These are phyloP conservation scores for Aspergillus cejpii DNA, from an alignment of 2,329 filamentous ascomycete genomes.

Conservation along the genomic window DNA sequence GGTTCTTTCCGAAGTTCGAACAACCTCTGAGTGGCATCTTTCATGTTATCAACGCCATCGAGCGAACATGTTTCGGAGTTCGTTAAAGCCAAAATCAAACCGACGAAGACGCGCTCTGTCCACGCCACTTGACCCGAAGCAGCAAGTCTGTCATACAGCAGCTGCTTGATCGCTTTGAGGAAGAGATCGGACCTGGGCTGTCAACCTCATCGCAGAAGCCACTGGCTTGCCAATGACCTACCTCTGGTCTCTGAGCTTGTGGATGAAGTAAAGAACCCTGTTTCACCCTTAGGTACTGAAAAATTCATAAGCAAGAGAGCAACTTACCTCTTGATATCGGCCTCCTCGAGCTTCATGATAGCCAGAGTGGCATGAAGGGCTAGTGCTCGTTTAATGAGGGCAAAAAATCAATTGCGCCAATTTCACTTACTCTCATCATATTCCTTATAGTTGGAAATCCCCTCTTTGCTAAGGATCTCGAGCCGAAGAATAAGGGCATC, in stretches of 20 bases:
- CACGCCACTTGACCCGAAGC: constrained; percentile 48
- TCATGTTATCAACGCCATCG: constrained; percentile 30
- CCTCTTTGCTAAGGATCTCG: constrained; percentile 51
- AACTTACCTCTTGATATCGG: constrained; percentile 54
- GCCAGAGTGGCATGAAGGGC: constrained; percentile 58
- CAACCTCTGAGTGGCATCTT: constrained; percentile 27
- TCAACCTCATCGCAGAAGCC: constrained; percentile 4
- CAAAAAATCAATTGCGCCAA: too few species aligned
- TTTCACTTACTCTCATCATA: constrained; percentile 40
- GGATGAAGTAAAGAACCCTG: constrained; percentile 59
- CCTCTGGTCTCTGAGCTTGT: constrained; percentile 54
- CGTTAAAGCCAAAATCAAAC: constrained; percentile 60
- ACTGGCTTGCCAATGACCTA: constrained; percentile 21
- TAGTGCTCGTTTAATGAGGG: constrained; percentile 1
- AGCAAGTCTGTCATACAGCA: constrained; percentile 56
- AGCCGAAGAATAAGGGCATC: constrained; percentile 62
- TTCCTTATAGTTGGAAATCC: constrained; percentile 30
- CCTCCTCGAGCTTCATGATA: constrained; percentile 53
- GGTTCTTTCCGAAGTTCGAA: constrained; percentile 41
- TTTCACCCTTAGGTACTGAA: constrained; percentile 1
- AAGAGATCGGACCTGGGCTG: constrained; percentile 34
- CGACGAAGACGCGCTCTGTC: constrained; percentile 64
- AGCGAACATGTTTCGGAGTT: constrained; percentile 34
- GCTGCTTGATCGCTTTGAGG: constrained; percentile 52
- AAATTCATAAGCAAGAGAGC: not conserved